Evolutionary conservation across 2,329 filamentous ascomycete genomes (phyloP).

Genomic region (Sodiomyces alkalinus): DNA sequence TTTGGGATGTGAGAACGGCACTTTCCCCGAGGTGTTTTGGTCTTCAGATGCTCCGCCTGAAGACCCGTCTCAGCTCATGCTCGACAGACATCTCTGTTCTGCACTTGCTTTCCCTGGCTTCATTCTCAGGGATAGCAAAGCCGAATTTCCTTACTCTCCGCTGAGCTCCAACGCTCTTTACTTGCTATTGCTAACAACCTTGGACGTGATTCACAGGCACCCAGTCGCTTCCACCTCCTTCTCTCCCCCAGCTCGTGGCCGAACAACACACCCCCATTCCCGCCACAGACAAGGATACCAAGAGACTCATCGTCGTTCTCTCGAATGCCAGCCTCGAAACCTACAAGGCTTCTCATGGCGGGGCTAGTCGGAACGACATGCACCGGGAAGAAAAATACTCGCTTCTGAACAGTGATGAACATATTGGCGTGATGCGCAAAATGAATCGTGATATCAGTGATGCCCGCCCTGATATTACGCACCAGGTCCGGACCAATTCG

Average conservation of each 20-base stretch:
- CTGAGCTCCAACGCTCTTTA: too few relatives aligned
- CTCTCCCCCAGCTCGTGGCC: conserved; percentile 80
- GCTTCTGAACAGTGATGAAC: conserved; percentile 94
- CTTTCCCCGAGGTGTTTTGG: too few relatives aligned
- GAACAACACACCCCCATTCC: conserved; percentile 83
- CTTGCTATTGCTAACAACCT: too few relatives aligned
- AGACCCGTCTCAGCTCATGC: too few relatives aligned
- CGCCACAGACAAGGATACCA: conserved; percentile 74
- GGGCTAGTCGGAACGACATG: conserved; percentile 44
- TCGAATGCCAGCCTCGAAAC: conserved; percentile 97
- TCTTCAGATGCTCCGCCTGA: too few relatives aligned
- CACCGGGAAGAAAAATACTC: conserved; percentile 90
- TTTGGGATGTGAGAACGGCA: too few relatives aligned
- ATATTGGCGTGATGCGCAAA: conserved; percentile 98
- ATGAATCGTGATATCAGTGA: conserved; percentile 99
- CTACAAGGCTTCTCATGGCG: conserved; percentile 75
- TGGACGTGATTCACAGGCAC: conserved; percentile 53
- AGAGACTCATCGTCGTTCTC: conserved; percentile 85
- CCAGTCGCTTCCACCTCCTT: conserved; percentile 85
- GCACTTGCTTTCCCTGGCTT: too few relatives aligned
- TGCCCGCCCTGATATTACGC: conserved; percentile 91
- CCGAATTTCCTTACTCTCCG: too few relatives aligned
- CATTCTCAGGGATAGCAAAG: too few relatives aligned
- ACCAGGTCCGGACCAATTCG: conserved; percentile 56
- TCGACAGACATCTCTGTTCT: too few relatives aligned